Conservation (phyloP, 495 filamentous ascomycete species). For the Cercophora samala region DNA sequence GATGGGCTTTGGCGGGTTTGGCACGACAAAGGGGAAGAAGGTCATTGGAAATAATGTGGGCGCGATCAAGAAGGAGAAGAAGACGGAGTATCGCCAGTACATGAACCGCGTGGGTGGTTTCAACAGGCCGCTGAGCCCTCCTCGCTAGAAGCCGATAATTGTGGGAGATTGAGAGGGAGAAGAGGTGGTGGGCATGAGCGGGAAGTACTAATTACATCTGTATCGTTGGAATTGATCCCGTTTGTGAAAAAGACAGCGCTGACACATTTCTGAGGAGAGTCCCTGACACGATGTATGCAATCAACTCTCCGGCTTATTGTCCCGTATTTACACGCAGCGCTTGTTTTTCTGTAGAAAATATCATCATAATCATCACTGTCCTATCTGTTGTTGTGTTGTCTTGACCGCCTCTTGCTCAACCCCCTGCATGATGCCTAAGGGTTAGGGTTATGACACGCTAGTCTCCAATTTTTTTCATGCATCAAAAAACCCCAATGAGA, state of each 20-base stretch:
- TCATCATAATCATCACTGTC: neutral
- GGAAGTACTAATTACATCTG: slow-evolving; percentile 1
- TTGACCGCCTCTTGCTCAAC: too few species aligned
- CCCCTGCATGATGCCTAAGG: neutral
- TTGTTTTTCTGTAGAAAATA: neutral
- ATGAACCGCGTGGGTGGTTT: slow-evolving; percentile 98
- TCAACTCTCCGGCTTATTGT: too few species aligned
- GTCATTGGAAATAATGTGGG: slow-evolving; percentile 85
- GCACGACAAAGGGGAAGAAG: slow-evolving; percentile 85
- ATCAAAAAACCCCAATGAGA: neutral
- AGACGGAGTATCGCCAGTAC: slow-evolving; percentile 93
- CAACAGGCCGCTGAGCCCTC: slow-evolving; percentile 76
- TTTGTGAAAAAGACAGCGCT: slow-evolving; percentile 3
- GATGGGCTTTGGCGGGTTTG: slow-evolving; percentile 87
- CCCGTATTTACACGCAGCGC: neutral
- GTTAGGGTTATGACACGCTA: slow-evolving; percentile 11
- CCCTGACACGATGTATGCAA: neutral
- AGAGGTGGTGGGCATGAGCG: neutral
- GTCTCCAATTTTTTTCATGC: slow-evolving; percentile 7
- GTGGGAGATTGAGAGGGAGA: neutral
- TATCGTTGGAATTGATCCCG: slow-evolving; percentile 21
- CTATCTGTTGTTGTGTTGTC: neutral
- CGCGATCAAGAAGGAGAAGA: slow-evolving; percentile 87
- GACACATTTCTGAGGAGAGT: neutral
- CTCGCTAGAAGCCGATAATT: slow-evolving; percentile 31